These are phyloP conservation scores for Hyaloscypha bicolor DNA, from an alignment of 495 filamentous ascomycete species.

Conservation along the genomic window DNA sequence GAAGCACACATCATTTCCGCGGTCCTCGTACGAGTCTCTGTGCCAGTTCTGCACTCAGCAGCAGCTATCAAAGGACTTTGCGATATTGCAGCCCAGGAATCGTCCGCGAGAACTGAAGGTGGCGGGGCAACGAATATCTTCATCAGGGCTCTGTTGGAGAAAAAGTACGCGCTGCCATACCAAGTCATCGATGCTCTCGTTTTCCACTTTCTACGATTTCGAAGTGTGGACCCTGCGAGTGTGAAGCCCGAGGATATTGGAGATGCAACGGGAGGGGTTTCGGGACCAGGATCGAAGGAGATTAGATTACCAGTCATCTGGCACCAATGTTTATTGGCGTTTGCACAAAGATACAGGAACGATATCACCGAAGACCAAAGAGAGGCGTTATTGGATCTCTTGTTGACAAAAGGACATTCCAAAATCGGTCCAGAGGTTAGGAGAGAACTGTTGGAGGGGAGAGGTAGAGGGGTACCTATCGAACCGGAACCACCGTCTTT, in stretches of 20 bases:
- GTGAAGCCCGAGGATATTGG: constrained; percentile 46
- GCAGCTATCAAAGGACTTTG: constrained; percentile 88
- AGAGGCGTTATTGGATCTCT: constrained; percentile 85
- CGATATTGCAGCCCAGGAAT: constrained; percentile 89
- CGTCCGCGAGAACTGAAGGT: constrained; percentile 67
- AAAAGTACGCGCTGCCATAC: constrained; percentile 94
- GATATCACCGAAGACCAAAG: constrained; percentile 92
- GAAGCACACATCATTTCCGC: constrained; percentile 90
- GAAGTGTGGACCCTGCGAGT: constrained; percentile 51
- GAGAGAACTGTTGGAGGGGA: constrained; percentile 85
- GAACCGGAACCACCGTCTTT: constrained; percentile 47
- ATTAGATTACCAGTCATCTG: constrained; percentile 80
- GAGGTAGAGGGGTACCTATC: constrained; percentile 78
- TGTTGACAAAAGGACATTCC: constrained; percentile 85
- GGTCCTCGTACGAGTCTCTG: constrained; percentile 73
- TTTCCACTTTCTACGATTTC: constrained; percentile 94
- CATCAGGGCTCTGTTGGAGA: constrained; percentile 89
- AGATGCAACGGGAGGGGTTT: constrained; percentile 44
- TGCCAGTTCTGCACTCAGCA: constrained; percentile 90
- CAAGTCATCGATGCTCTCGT: constrained; percentile 93
- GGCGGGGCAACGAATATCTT: constrained; percentile 88
- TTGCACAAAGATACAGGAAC: constrained; percentile 92
- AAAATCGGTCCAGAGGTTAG: constrained; percentile 89
- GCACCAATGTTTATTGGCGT: constrained; percentile 84
- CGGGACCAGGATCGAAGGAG: constrained; percentile 46